Evolutionary conservation across 768 basidiomycete genomes (phyloP).

Genomic region (Boletales sp.): DNA sequence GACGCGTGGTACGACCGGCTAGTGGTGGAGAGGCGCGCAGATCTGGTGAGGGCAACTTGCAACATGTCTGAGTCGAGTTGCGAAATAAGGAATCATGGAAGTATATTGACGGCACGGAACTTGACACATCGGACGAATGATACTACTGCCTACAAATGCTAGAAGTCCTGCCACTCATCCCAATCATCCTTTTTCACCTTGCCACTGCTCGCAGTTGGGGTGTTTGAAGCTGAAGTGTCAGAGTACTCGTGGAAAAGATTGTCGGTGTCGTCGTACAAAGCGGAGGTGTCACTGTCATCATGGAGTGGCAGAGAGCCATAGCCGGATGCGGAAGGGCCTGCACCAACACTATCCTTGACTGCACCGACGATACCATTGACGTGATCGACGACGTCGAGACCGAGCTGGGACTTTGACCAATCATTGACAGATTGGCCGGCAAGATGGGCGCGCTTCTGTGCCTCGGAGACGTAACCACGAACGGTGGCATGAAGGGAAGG

Average conservation of each 20-base stretch:
- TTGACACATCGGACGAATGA: conserved; percentile 7
- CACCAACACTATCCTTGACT: conserved; percentile 54
- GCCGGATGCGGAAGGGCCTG: conserved; percentile 52
- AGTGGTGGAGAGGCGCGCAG: conserved; percentile 5
- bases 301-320: conserved; percentile 46
- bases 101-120: conserved; percentile 19
- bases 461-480: conserved; percentile 67
- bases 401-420: conserved; percentile 73
- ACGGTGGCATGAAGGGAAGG: conserved; percentile 76
- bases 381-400: conserved; percentile 81
- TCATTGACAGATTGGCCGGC: conserved; percentile 67
- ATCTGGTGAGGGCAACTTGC: conserved; percentile 15
- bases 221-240: conserved; percentile 17
- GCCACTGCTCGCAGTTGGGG: conserved; percentile 9
- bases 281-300: conserved; percentile 54
- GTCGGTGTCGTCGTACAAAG: conserved; percentile 59
- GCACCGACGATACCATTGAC: conserved; percentile 67
- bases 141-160: conserved; percentile 21
- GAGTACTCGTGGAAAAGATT: conserved; percentile 51
- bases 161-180: conserved; percentile 84
- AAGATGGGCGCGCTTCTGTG: conserved; percentile 57
- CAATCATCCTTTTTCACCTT: conserved; percentile 51
- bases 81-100: too few species aligned
- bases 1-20: conserved; percentile 60
- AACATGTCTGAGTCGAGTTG: conserved; percentile 15